These are phyloP conservation scores for Penicillium canescens DNA, from an alignment of 495 filamentous ascomycete species.

Conservation along the genomic window DNA sequence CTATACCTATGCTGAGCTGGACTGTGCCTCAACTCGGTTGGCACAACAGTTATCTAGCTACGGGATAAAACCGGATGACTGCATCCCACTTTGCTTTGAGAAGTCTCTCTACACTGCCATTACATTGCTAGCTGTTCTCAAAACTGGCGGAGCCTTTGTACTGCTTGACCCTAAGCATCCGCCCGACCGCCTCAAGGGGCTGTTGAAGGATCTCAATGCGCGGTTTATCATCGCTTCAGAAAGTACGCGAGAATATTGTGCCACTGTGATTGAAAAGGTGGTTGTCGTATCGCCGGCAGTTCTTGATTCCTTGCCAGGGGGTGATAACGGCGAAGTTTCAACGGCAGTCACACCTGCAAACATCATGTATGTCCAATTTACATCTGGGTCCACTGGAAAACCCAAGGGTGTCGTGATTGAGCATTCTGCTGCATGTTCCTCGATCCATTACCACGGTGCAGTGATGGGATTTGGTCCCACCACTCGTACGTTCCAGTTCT, in stretches of 20 bases:
- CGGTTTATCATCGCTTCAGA: not conserved
- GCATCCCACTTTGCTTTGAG: conserved; percentile 48
- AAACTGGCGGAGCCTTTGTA: conserved; percentile 32
- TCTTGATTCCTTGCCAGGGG: not conserved
- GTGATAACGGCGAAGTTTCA: not conserved
- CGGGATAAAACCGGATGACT: conserved; percentile 31
- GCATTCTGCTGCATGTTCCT: conserved; percentile 45
- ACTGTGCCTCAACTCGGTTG: conserved; percentile 26
- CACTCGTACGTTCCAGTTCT: conserved; percentile 14
- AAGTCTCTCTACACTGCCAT: conserved; percentile 46
- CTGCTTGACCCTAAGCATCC: conserved; percentile 4
- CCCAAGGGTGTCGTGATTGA: conserved; percentile 78
- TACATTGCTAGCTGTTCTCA: conserved; percentile 40
- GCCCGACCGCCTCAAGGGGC: not conserved
- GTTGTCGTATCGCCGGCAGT: not conserved
- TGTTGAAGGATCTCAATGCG: not conserved
- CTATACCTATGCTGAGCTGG: conserved; percentile 45
- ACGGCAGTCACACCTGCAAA: not conserved
- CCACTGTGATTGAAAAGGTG: not conserved
- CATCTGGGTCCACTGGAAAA: conserved; percentile 75
- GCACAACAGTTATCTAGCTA: conserved; percentile 18
- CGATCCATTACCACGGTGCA: not conserved
- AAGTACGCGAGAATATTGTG: not conserved
- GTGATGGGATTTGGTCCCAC: conserved; percentile 28
- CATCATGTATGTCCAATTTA: conserved; percentile 56